Percentiles rank a stretch among this genome's conserved stretches.
These are phyloP conservation scores for Haplosporangium sp. DNA, from an alignment of 371 early-diverging fungal species.

Conservation along the genomic window DNA sequence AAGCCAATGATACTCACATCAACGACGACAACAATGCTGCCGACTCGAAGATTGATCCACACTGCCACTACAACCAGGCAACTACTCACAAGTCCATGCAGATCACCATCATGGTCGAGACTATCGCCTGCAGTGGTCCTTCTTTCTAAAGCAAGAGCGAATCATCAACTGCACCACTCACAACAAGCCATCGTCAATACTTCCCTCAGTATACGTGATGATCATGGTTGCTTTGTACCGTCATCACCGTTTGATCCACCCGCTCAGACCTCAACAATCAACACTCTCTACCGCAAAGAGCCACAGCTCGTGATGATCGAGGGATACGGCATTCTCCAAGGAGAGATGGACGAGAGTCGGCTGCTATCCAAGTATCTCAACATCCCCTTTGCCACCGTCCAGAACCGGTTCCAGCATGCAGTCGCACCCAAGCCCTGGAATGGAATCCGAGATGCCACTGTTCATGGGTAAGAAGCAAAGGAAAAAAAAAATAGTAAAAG, in stretches of 20 bases:
- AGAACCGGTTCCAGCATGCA: conserved; percentile 29
- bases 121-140: neutral
- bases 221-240: too few relatives aligned
- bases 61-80: neutral
- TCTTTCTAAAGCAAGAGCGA: neutral
- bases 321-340: conserved; percentile 38
- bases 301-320: conserved; percentile 48
- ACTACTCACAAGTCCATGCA: neutral
- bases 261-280: conserved; percentile 25
- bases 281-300: conserved; percentile 34
- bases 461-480: conserved; percentile 23
- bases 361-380: conserved; percentile 46
- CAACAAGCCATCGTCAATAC: neutral
- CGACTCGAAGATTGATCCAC: neutral
- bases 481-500: neutral
- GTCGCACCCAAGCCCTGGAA: conserved; percentile 33
- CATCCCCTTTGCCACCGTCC: conserved; percentile 40
- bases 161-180: neutral
- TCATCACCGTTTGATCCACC: conserved; percentile 34
- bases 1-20: too few relatives aligned
- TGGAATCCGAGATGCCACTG: conserved; percentile 50
- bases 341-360: conserved; percentile 45
- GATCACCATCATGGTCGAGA: too few relatives aligned
- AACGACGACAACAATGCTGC: too few relatives aligned
- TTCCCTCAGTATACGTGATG: too few relatives aligned